These are phyloP conservation scores for Phalaenopsis equestris DNA, from an alignment of 106 monocot genomes.

Conservation along the genomic window DNA sequence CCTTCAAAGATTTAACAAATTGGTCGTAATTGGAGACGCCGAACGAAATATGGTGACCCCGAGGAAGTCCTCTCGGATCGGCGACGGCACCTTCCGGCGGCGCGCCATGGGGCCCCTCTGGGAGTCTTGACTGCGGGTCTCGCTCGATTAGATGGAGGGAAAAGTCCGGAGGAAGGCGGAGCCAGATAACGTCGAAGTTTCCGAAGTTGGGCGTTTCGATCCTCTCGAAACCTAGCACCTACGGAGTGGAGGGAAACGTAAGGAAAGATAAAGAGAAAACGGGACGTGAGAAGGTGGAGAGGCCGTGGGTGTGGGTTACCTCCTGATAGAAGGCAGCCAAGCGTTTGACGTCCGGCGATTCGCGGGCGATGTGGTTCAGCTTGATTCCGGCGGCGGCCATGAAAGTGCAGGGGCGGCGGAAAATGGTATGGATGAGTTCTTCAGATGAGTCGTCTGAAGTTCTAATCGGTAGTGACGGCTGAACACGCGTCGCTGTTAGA, in stretches of 20 bases:
- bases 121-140: conserved; percentile 52
- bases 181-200: conserved; percentile 63
- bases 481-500: too few species aligned
- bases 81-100: conserved; percentile 4
- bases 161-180: conserved; percentile 36
- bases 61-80: conserved; percentile 44
- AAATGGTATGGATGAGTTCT: too few species aligned
- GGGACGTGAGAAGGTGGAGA: neutral
- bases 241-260: neutral
- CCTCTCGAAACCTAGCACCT: conserved; percentile 75
- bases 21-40: conserved; percentile 56
- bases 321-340: conserved; percentile 81
- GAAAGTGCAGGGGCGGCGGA: neutral
- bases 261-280: neutral
- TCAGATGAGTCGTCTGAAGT: too few species aligned
- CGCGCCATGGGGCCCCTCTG: conserved; percentile 31
- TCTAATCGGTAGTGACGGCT: too few species aligned
- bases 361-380: conserved; percentile 73
- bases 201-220: conserved; percentile 53
- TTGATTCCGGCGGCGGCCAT: conserved; percentile 26
- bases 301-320: conserved; percentile 5
- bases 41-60: conserved; percentile 68
- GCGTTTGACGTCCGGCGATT: conserved; percentile 58
- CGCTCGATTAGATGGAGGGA: conserved; percentile 79
- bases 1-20: conserved; percentile 52